phyloP scores from a whole-genome alignment of 352 stramenopile genomes.

The Globisporangium spiculum region DNA sequence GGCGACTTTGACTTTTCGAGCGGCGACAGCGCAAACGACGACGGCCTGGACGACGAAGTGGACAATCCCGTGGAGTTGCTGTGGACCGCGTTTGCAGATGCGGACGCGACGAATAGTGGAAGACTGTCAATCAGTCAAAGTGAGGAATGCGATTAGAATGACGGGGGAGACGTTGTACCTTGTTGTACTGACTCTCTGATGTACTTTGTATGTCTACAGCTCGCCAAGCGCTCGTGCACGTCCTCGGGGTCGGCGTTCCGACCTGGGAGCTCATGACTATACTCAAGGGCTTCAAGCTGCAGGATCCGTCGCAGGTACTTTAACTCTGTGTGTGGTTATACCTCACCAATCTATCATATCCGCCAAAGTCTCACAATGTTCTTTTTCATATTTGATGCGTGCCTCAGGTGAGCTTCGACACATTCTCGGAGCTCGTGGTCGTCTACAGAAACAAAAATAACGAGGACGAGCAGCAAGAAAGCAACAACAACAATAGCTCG shows the following conservation, averaged over 20 bases:
- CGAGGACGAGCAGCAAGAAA: not conserved
- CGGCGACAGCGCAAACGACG: constrained; percentile 33
- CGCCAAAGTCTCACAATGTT: not conserved
- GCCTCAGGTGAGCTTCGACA: constrained; percentile 55
- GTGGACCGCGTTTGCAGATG: constrained; percentile 60
- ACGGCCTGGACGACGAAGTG: constrained; percentile 38
- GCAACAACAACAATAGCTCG: not conserved
- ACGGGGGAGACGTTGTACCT: not conserved
- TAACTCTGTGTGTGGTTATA: too few species aligned
- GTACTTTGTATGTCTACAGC: constrained; percentile 26
- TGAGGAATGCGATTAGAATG: constrained; percentile 22
- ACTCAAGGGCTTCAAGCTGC: constrained; percentile 31
- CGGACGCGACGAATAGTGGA: constrained; percentile 34
- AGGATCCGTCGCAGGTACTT: constrained; percentile 38
- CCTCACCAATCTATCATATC: not conserved
- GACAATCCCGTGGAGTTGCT: constrained; percentile 67
- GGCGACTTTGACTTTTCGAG: constrained; percentile 47
- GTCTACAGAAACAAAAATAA: constrained; percentile 24
- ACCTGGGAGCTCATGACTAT: constrained; percentile 31
- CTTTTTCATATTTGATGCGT: not conserved
- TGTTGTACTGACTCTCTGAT: not conserved
- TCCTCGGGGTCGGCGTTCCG: constrained; percentile 52
- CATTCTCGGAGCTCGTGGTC: constrained; percentile 50
- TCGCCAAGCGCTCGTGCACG: constrained; percentile 60
- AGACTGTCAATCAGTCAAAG: constrained; percentile 49